Base-by-base conservation (phyloP, 2,329 filamentous ascomycete species). In the Stylonectria norvegica region DNA sequence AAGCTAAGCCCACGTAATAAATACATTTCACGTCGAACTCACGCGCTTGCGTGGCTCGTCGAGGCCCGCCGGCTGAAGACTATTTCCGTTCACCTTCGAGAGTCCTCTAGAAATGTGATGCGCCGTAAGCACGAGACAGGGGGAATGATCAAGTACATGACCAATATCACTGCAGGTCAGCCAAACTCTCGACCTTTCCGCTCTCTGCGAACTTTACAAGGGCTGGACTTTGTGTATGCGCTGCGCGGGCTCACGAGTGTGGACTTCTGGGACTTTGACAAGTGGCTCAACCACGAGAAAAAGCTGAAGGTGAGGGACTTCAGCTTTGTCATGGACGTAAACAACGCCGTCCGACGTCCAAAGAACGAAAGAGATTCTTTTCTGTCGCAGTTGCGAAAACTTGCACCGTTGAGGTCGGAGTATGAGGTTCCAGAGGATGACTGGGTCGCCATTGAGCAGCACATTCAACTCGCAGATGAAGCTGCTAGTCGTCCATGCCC, bases 211-310 rank as follows among this genome's bases (percentile, higher is more conserved):
- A 65, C 53, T 0, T 15, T 73, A 0, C 71, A 73, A 18, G 73
- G 73, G 0, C 45, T 70, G 1, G 71, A 75, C 28, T 70, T 66
- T 18, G 28, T 76, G 3, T 53, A 62, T 10, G 55, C 62, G 17
- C 64, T 76, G 4, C 66, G 73, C 1, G 73, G 72, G 0, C 46
- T 76, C 31, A 41, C 55, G 1, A 55, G 53, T n/a, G 42, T 73
- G 1, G 56, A 61, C 0, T 67, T 75, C 37, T 69, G 65, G 40
- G 70, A 75, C 40, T 58, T 63, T 3, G 50, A 64, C 15, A 42
- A 49, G 10, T 65, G 56, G 50, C n/a, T 48, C 0, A 10, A 17
- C 0, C 0, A 5, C 0, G 11, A 31, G 3, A 9, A 8, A 3
- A 50, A 43, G 17, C 12, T 25, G 0, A 38, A 40, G 0, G 49